phyloP scores from a whole-genome alignment of 2,329 filamentous ascomycete genomes.

The Pseudophaeomoniella oleicola region DNA sequence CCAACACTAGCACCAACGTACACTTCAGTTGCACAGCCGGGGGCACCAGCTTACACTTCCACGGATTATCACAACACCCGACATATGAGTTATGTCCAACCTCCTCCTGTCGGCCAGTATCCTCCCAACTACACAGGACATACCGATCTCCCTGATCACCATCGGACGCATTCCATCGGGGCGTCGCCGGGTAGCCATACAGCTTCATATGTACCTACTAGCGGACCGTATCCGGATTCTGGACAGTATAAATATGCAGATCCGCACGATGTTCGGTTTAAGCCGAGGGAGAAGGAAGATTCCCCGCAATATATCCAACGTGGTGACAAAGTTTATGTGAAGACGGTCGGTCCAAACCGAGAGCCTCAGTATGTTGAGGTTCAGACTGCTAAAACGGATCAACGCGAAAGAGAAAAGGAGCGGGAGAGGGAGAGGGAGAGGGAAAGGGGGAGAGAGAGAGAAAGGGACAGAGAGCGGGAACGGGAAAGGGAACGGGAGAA shows the following conservation, averaged over 20 bases:
- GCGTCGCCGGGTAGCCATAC: slow-evolving; percentile 4
- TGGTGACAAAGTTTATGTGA: slow-evolving; percentile 2
- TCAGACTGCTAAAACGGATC: slow-evolving; percentile 2
- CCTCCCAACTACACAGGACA: background rate
- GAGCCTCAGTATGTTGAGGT: slow-evolving; percentile 15
- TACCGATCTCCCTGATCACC: slow-evolving; percentile 13
- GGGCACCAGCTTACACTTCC: slow-evolving; percentile 6
- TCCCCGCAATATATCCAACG: slow-evolving; percentile 8
- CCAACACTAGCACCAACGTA: slow-evolving; percentile 10
- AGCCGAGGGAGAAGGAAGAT: background rate
- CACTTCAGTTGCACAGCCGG: slow-evolving; percentile 7
- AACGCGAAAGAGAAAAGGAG: slow-evolving; percentile 3
- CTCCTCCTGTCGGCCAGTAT: background rate
- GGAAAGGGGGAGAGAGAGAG: slow-evolving; percentile 4
- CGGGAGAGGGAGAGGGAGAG: slow-evolving; percentile 5
- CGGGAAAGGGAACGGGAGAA: no score
- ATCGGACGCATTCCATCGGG: slow-evolving; percentile 17
- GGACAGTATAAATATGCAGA: slow-evolving; percentile 23
- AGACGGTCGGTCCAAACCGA: slow-evolving; percentile 2
- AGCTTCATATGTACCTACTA: no score
- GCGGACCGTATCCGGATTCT: slow-evolving; percentile 18
- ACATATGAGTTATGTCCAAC: slow-evolving; percentile 1
- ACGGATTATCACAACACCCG: slow-evolving; percentile 1
- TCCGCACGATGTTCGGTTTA: slow-evolving; percentile 17
- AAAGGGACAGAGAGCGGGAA: no score